These are phyloP conservation scores for Pleurotus giganteus DNA, from an alignment of 768 basidiomycete species.

Conservation along the genomic window DNA sequence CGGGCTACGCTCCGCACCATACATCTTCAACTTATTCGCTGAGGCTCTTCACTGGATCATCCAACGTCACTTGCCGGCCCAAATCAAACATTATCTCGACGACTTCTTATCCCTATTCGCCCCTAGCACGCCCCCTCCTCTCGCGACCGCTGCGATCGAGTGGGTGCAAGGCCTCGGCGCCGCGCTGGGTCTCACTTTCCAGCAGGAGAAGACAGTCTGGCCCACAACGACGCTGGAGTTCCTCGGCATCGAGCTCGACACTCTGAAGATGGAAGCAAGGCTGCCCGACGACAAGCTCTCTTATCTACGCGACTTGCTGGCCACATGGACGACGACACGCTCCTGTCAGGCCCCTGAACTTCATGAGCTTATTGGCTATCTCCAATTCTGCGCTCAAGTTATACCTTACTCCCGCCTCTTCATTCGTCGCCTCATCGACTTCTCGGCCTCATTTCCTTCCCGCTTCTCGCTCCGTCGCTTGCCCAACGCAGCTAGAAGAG, in stretches of 20 bases:
- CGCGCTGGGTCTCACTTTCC: conserved; percentile 28
- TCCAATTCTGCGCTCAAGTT: conserved; percentile 15
- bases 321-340: conserved; percentile 22
- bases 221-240: conserved; percentile 11
- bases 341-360: conserved; percentile 8
- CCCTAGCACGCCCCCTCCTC: neutral
- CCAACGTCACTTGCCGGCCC: conserved; percentile 28
- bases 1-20: conserved; percentile 36
- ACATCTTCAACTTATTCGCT: too few relatives aligned
- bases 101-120: conserved; percentile 30
- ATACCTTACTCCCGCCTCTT: conserved; percentile 12
- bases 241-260: neutral
- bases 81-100: conserved; percentile 32
- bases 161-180: conserved; percentile 27
- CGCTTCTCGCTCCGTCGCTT: conserved; percentile 19
- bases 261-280: conserved; percentile 27
- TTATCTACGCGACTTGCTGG: conserved; percentile 21
- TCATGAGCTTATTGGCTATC: conserved; percentile 14
- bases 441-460: conserved; percentile 23
- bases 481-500: conserved; percentile 15
- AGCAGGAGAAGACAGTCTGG: conserved; percentile 23
- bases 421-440: conserved; percentile 21
- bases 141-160: conserved; percentile 18
- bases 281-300: conserved; percentile 28
- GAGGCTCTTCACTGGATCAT: too few relatives aligned